Base-by-base conservation (phyloP, 1,284 basidiomycete species). In the Pisolithus thermaeus region DNA sequence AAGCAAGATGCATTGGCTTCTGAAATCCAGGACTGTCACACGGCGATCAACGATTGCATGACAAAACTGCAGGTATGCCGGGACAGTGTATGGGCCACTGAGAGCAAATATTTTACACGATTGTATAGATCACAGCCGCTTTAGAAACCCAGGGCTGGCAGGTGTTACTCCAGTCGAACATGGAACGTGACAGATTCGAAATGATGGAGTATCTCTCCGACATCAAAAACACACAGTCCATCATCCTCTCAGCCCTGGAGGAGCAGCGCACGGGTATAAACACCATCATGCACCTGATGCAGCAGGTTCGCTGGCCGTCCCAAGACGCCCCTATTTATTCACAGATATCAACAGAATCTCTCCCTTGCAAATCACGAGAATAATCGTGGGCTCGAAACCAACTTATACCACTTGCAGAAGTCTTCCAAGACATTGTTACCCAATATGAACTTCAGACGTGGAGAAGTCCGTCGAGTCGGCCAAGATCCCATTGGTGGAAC, bases 91-190 rank as follows among this genome's bases (percentile, higher is more conserved):
- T 35, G n/a, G 25, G 49, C 30, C 40, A 5, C 37, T 2, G 44
- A 41, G 36, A 40, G 44, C 28, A 50, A n/a, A 46, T 36, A 16
- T n/a, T 32, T 39, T 25, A 39, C 16, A 22, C 43, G 9, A 9
- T 8, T 30, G 28, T 30, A 30, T 9, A 79, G 76, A 57, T 80
- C 35, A 63, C 64, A 22, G 73, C 76, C 12, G 68, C 71, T 27
- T 59, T 74, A n/a, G 73, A 75, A 42, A 70, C 75, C 7, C 73
- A 71, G 35, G 59, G 61, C 16, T 81, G 78, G 79, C 76, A 79
- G 56, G 56, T 59, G 3, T 68, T 73, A 20, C 72, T 78, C 52
- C 58, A 60, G 25, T 57, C 56, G 4, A 74, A 70, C 37, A 58
- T 58, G 11, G 61, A 66, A 52, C 63, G 61, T n/a, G 77, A 80